Base-by-base conservation (phyloP, 2,329 filamentous ascomycete genomes). In the Calcarisporium arbuscula region DNA sequence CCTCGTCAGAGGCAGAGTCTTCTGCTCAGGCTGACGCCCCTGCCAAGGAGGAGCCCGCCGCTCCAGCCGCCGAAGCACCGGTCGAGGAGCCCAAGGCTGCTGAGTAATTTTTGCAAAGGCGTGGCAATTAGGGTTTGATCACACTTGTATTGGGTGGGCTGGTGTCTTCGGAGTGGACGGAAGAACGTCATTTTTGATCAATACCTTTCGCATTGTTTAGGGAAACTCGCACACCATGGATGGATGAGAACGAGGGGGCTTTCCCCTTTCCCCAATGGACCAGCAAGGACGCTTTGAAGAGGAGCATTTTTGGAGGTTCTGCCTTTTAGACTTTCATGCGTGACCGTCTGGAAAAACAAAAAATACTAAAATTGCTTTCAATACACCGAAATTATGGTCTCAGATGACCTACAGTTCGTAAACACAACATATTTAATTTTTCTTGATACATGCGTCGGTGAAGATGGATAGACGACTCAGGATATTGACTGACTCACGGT, bases 1-100 rank as follows among this genome's bases (percentile, higher is more conserved):
- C 92, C 58, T 96, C 90, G 42, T 96, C 90, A 51, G 92, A 96
- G 79, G 86, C 89, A 47, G 92, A 96, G 75, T 78, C 85, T 55
- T 69, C 82, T 50, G 61, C 64, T 43, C 68, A 74, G 52, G 61
- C 68, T 41, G 64, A 74, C 41, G 62, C 77, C 40, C 48, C 57
- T 17, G 30, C 35, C 36, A 61, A 63, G 55, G 61, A 64, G 42
- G 57, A 61, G 20, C 64, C 67, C 46, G 65, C 70, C 41, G 67
- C 70, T 51, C 67, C 73, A 45, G 58, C 71, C 40, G 77, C 79
- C 45, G 61, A 79, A 40, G 64, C 72, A 41, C 49, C 69, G 39
- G 55, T 67, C 36, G 74, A 80, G 61, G 85, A 87, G 72, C 64
- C 75, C 53, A 88, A 86, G 79, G 67, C 70, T 54, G 62, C 70